Conservation (phyloP, 129 eudicot genomes). For the Escallonia herrerae region DNA sequence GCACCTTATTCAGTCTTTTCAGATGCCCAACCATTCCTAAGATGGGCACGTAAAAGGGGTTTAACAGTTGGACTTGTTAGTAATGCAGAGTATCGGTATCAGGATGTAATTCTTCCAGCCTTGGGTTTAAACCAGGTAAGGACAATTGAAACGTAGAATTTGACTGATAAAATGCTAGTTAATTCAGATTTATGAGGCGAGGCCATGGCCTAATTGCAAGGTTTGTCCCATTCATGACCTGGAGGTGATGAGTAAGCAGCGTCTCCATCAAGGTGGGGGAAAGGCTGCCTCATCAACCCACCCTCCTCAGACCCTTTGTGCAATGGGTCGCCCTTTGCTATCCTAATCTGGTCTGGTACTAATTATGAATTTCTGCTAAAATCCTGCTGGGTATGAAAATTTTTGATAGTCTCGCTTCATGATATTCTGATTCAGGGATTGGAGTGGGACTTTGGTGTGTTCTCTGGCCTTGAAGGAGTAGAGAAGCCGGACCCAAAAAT, state of each 20-base stretch:
- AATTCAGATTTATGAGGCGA: too few species aligned
- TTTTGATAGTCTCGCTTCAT: background rate
- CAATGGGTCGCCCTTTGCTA: too few species aligned
- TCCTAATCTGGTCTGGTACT: too few species aligned
- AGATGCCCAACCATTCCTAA: constrained; percentile 80
- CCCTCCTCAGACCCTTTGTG: too few species aligned
- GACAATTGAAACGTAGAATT: too few species aligned
- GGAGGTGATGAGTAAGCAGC: too few species aligned
- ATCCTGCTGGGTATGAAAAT: background rate
- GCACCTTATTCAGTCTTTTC: constrained; percentile 85
- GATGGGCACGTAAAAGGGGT: constrained; percentile 81
- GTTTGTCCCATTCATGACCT: too few species aligned
- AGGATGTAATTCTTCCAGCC: constrained; percentile 97
- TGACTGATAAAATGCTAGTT: too few species aligned
- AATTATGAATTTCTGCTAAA: background rate
- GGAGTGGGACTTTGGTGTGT: constrained; percentile 98
- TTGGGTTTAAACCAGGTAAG: constrained; percentile 76
- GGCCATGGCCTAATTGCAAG: too few species aligned
- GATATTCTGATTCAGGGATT: constrained; percentile 53
- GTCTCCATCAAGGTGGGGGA: too few species aligned
- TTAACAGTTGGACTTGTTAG: constrained; percentile 82
- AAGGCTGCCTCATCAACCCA: too few species aligned
- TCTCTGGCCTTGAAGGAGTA: constrained; percentile 91
- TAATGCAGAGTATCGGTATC: constrained; percentile 94
- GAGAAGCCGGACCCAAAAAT: constrained; percentile 89